These are phyloP conservation scores for Secale cereale DNA, from an alignment of 176 grass and related monocot genomes.

Conservation along the genomic window DNA sequence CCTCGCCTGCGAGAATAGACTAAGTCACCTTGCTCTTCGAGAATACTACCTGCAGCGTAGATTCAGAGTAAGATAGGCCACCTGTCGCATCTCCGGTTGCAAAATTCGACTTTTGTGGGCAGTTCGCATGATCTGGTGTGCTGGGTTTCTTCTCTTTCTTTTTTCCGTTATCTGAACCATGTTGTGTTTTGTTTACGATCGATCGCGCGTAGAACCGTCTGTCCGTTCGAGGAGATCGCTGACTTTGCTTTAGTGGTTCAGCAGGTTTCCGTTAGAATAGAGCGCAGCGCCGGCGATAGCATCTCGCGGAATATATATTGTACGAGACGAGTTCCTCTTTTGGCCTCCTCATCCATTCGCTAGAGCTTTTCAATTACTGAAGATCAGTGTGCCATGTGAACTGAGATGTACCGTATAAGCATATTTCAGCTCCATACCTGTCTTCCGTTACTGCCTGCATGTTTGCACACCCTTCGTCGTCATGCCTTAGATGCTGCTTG, in stretches of 20 bases:
- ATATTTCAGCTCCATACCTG: conserved; percentile 14
- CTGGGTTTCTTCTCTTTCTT: neutral
- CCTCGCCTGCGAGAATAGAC: conserved; percentile 16
- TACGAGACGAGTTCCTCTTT: neutral
- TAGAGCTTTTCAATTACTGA: neutral
- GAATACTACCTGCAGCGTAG: neutral
- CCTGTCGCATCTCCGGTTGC: conserved; percentile 29
- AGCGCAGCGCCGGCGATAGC: neutral
- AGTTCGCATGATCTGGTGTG: neutral
- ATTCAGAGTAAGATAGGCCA: neutral
- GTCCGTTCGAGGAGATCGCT: neutral
- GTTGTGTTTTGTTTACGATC: neutral
- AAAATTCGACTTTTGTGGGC: conserved; percentile 34
- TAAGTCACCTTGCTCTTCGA: neutral
- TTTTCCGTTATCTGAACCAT: neutral
- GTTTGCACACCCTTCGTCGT: neutral
- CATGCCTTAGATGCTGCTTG: neutral
- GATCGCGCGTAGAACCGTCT: neutral
- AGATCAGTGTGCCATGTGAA: conserved; percentile 18
- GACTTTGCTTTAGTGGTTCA: conserved; percentile 15
- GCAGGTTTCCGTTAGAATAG: conserved; percentile 1
- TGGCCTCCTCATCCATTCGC: conserved; percentile 28
- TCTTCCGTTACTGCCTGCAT: neutral
- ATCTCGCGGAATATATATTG: neutral
- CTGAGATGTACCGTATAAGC: neutral